A percentile compares a stretch with the other conserved stretches of the same genome.
phyloP scores from a whole-genome alignment of 192 early-diverging fungal genomes.

The Backusella westeae region DNA sequence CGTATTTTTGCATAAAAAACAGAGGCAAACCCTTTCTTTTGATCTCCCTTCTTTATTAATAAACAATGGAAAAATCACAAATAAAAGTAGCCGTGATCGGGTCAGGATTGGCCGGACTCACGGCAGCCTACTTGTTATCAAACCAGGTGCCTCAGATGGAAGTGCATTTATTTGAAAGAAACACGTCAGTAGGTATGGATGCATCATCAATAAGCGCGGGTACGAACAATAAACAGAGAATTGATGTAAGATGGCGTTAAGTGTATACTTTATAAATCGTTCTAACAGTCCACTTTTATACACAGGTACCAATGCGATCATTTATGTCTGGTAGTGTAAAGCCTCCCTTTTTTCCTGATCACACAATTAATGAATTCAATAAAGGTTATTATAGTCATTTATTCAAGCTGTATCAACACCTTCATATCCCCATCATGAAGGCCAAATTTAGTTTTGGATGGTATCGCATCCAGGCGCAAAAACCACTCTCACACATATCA shows the following conservation, averaged over 20 bases:
- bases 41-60: background rate
- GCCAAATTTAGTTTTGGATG: constrained; percentile 38
- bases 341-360: no score
- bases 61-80: background rate
- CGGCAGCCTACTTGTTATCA: constrained; percentile 43
- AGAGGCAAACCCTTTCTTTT: background rate
- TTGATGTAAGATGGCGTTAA: constrained; percentile 21
- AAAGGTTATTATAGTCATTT: constrained; percentile 31
- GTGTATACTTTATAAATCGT: no score
- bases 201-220: constrained; percentile 26
- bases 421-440: constrained; percentile 17
- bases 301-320: constrained; percentile 35
- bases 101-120: constrained; percentile 49
- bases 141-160: constrained; percentile 30
- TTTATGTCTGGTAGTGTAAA: constrained; percentile 30
- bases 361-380: no score
- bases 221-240: constrained; percentile 12
- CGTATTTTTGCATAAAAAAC: background rate
- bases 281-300: background rate
- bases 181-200: constrained; percentile 42
- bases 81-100: constrained; percentile 48
- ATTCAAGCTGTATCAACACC: constrained; percentile 24
- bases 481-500: background rate
- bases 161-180: constrained; percentile 54
- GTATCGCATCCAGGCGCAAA: constrained; percentile 17